Conservation (phyloP, 2,329 filamentous ascomycete species). For the Exutisphaerella laricina region DNA sequence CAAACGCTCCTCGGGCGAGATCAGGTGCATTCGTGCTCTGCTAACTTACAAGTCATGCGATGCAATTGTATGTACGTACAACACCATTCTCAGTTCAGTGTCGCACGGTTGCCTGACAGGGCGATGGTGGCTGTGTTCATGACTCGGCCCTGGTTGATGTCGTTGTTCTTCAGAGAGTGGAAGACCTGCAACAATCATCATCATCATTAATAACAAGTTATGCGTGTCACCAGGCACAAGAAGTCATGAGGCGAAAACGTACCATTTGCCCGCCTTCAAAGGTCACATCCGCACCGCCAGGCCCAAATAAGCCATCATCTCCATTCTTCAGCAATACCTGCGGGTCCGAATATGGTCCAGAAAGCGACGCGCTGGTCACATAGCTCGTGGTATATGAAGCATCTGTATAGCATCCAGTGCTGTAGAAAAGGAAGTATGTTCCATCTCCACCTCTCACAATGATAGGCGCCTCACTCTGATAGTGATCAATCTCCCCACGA, state of each 20-base stretch:
- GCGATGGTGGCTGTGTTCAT: slow-evolving; percentile 9
- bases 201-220: too few relatives aligned
- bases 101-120: neutral
- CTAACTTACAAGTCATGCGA: too few relatives aligned
- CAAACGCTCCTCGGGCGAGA: too few relatives aligned
- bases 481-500: slow-evolving; percentile 19
- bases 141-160: slow-evolving; percentile 9
- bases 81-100: slow-evolving; percentile 8
- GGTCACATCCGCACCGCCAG: slow-evolving; percentile 20
- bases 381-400: slow-evolving; percentile 23
- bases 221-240: too few relatives aligned
- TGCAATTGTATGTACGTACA: too few relatives aligned
- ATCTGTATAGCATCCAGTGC: slow-evolving; percentile 20
- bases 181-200: too few relatives aligned
- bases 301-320: slow-evolving; percentile 15
- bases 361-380: slow-evolving; percentile 15
- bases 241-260: too few relatives aligned
- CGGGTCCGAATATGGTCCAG: slow-evolving; percentile 21
- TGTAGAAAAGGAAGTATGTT: slow-evolving; percentile 25
- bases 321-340: slow-evolving; percentile 22
- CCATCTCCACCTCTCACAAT: slow-evolving; percentile 17
- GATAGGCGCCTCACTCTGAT: slow-evolving; percentile 22
- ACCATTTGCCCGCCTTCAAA: slow-evolving; percentile 6
- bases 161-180: slow-evolving; percentile 8
- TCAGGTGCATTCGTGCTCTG: too few relatives aligned